phyloP scores from a whole-genome alignment of 164 flowering plant genomes.

The Chimonanthus praecox region DNA sequence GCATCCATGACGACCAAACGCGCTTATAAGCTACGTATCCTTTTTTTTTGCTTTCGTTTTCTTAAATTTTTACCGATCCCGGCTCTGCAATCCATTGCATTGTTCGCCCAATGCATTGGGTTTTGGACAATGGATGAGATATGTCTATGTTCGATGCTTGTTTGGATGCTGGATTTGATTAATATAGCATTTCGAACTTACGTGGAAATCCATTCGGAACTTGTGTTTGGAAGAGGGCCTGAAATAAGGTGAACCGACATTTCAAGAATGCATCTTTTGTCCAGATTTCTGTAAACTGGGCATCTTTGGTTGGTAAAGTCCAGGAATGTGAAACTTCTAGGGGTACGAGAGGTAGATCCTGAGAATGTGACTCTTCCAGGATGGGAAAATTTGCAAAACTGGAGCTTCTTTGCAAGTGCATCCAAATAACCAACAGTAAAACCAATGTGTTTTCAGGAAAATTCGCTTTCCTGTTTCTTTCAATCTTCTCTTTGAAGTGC shows the following conservation, averaged over 20 bases:
- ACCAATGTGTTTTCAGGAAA: too few species aligned
- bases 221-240: neutral
- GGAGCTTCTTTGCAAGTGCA: too few species aligned
- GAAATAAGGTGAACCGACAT: too few species aligned
- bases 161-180: neutral
- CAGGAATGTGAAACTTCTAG: too few species aligned
- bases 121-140: neutral
- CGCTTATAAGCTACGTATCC: conserved; percentile 92
- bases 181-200: neutral
- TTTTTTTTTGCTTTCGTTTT: conserved; percentile 9
- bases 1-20: conserved; percentile 62
- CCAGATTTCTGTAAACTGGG: too few species aligned
- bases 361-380: too few species aligned
- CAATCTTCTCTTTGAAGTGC: neutral
- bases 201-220: neutral
- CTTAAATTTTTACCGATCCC: neutral
- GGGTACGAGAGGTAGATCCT: too few species aligned
- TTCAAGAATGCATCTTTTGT: too few species aligned
- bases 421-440: too few species aligned
- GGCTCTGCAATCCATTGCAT: neutral
- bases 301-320: too few species aligned
- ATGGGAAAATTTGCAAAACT: too few species aligned
- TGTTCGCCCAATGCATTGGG: neutral
- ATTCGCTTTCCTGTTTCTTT: neutral
- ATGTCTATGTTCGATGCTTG: neutral